Percentiles rank a stretch among this genome's conserved stretches.
Conservation (phyloP, 1,284 basidiomycete genomes). For the Boletus mariae region DNA sequence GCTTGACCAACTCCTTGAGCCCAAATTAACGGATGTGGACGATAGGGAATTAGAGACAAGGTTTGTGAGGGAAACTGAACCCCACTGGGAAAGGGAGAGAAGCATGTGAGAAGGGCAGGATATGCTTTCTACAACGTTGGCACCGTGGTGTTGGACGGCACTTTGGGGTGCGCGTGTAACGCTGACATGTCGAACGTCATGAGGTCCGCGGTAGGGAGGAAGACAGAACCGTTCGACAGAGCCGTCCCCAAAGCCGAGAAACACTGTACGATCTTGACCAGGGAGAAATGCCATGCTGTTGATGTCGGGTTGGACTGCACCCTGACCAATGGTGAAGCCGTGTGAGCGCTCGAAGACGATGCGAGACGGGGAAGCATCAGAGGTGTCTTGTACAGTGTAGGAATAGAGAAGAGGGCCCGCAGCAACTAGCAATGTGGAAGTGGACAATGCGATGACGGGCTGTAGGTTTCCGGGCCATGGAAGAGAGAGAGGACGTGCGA, state of each 20-base stretch:
- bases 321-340: constrained; percentile 30
- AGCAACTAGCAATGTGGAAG: constrained; percentile 57
- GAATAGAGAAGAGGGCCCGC: constrained; percentile 58
- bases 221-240: constrained; percentile 47
- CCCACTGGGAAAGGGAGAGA: constrained; percentile 56
- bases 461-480: constrained; percentile 59
- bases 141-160: constrained; percentile 36
- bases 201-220: constrained; percentile 19
- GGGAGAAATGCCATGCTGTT: constrained; percentile 47
- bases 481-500: constrained; percentile 65
- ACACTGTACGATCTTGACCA: constrained; percentile 49
- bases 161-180: constrained; percentile 15
- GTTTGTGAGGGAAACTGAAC: constrained; percentile 44
- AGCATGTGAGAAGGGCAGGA: constrained; percentile 42
- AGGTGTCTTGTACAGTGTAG: constrained; percentile 51
- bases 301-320: constrained; percentile 45
- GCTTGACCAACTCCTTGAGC: constrained; percentile 56
- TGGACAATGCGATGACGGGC: constrained; percentile 56
- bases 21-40: constrained; percentile 40
- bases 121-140: constrained; percentile 53
- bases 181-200: constrained; percentile 9
- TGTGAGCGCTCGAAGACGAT: constrained; percentile 47
- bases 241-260: constrained; percentile 62
- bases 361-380: constrained; percentile 29
- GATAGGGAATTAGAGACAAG: constrained; percentile 24